Evolutionary conservation across 345 rosid species (phyloP).

Genomic region (Hibiscus tridactylites): DNA sequence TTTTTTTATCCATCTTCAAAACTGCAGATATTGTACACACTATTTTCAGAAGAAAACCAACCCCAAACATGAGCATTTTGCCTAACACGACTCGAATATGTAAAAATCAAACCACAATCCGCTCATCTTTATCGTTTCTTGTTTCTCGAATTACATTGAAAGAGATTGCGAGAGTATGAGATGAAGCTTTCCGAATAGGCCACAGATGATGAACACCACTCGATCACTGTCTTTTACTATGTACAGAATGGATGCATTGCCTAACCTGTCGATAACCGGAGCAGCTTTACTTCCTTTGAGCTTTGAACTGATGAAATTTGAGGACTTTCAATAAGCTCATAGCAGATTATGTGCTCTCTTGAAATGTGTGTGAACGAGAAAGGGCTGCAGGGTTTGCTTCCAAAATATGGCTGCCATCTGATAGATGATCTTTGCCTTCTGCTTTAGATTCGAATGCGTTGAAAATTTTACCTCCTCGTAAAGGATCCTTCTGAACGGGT

Average conservation of each 20-base stretch:
- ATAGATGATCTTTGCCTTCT: conserved; percentile 18
- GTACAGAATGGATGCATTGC: conserved; percentile 18
- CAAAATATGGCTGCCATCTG: conserved; percentile 30
- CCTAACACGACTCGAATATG: neutral
- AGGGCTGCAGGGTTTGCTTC: conserved; percentile 68
- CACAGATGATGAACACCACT: conserved; percentile 12
- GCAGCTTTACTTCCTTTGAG: conserved; percentile 6
- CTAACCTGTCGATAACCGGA: neutral
- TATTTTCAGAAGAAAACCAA: neutral
- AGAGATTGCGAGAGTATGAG: conserved; percentile 2
- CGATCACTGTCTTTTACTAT: conserved; percentile 21
- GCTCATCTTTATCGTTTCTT: conserved; percentile 8
- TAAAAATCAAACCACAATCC: neutral
- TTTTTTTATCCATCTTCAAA: neutral
- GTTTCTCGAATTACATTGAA: conserved; percentile 13
- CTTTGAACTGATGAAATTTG: neutral
- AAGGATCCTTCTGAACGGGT: conserved; percentile 27
- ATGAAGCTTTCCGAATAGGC: conserved; percentile 15
- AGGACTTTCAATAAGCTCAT: too few relatives aligned
- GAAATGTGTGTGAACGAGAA: conserved; percentile 51
- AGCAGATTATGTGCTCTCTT: conserved; percentile 38
- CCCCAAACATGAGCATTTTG: neutral
- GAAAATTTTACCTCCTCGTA: conserved; percentile 21
- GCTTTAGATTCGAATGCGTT: conserved; percentile 27
- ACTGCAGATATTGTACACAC: neutral